phyloP scores from a whole-genome alignment of 441 rosid species.

The Gossypium gossypioides region DNA sequence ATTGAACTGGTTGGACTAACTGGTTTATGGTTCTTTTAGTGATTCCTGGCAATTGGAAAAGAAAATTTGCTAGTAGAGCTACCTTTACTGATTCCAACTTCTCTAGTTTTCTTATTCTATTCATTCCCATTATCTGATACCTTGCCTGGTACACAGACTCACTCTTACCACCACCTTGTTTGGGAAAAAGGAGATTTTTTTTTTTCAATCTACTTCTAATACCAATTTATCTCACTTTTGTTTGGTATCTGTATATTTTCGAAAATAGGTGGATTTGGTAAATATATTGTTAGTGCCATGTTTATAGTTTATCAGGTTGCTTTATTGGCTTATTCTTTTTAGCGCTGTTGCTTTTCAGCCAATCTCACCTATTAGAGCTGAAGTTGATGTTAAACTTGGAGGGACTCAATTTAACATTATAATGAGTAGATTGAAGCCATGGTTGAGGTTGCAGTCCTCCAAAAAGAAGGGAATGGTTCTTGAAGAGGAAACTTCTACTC shows the following conservation, averaged over 20 bases:
- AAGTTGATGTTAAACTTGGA: constrained; percentile 82
- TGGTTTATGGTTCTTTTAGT: constrained; percentile 4
- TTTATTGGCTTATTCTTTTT: constrained; percentile 6
- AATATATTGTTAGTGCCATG: not conserved
- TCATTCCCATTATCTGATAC: not conserved
- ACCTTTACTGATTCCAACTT: not conserved
- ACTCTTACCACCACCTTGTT: not conserved
- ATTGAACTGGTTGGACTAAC: not conserved
- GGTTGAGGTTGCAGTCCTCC: constrained; percentile 62
- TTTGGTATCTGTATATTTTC: not conserved
- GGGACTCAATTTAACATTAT: constrained; percentile 69
- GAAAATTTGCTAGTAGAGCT: not conserved
- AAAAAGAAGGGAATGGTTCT: constrained; percentile 67
- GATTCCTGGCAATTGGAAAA: not conserved
- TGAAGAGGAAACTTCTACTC: constrained; percentile 38
- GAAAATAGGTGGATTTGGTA: not conserved
- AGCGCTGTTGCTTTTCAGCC: constrained; percentile 49
- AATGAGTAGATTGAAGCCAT: constrained; percentile 67
- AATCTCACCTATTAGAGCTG: constrained; percentile 67
- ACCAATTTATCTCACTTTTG: not conserved
- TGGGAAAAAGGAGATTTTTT: not conserved
- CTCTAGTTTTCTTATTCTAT: constrained; percentile 2
- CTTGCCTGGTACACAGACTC: not conserved
- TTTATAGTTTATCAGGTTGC: not conserved
- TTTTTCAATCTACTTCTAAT: not conserved